Percentiles rank a stretch among this genome's conserved stretches.
Evolutionary conservation across 2,329 filamentous ascomycete species (phyloP).

Genomic region (Aspergillus melleus): DNA sequence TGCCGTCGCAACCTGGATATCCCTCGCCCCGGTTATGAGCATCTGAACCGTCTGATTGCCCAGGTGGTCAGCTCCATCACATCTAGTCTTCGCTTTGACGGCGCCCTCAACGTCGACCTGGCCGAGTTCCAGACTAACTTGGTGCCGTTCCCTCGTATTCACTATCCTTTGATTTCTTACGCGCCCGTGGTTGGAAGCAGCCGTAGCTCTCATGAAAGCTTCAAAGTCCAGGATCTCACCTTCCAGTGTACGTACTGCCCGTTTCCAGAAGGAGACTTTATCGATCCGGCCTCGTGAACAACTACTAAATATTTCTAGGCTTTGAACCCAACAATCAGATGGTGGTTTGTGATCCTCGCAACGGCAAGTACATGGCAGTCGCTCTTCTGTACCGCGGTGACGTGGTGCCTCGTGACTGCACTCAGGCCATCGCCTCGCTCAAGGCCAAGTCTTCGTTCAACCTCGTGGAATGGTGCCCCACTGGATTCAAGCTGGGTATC

Average conservation of each 20-base stretch:
- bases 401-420: constrained; percentile 63
- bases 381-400: constrained; percentile 67
- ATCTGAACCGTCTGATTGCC: constrained; percentile 66
- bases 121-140: constrained; percentile 71
- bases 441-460: constrained; percentile 66
- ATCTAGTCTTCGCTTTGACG: constrained; percentile 64
- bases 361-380: constrained; percentile 70
- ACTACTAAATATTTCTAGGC: constrained; percentile 37
- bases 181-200: constrained; percentile 64
- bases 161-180: constrained; percentile 67
- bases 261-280: neutral
- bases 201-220: constrained; percentile 83
- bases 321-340: constrained; percentile 70
- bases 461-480: constrained; percentile 68
- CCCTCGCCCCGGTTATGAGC: constrained; percentile 63
- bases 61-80: constrained; percentile 69
- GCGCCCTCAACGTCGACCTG: constrained; percentile 66
- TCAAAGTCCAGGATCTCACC: constrained; percentile 76
- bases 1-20: constrained; percentile 66
- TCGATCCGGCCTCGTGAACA: constrained; percentile 9
- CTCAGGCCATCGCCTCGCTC: constrained; percentile 58
- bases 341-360: constrained; percentile 66
- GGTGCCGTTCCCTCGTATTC: constrained; percentile 67
- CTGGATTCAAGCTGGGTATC: constrained; percentile 69
- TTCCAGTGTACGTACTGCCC: constrained; percentile 56